A percentile compares a stretch with the other conserved stretches of the same genome.
phyloP scores from a whole-genome alignment of 2,329 filamentous ascomycete species.

The Geosmithia flava region DNA sequence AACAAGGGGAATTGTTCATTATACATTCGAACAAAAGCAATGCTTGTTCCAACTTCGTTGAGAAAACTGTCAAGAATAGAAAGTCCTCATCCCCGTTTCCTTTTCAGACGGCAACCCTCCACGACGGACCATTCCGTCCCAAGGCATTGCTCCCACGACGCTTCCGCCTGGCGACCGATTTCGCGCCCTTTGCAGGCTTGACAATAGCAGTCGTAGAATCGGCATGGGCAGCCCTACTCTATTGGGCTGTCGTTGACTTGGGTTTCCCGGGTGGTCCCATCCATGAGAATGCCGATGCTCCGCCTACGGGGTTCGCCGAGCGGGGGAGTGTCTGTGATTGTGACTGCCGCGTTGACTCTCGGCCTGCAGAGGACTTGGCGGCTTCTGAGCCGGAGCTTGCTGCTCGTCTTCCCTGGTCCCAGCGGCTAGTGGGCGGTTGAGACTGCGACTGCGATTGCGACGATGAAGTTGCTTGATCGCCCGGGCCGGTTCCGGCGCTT shows the following conservation, averaged over 20 bases:
- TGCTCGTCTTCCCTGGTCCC: constrained; percentile 39
- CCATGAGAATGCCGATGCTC: constrained; percentile 91
- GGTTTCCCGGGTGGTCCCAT: constrained; percentile 46
- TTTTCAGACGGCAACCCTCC: too few relatives aligned
- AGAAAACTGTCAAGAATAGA: too few relatives aligned
- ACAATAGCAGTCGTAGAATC: background rate
- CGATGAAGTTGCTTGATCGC: background rate
- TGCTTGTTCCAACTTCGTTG: too few relatives aligned
- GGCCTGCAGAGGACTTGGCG: constrained; percentile 8
- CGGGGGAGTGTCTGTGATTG: constrained; percentile 29
- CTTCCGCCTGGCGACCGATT: too few relatives aligned
- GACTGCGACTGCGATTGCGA: too few relatives aligned
- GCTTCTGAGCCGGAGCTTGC: constrained; percentile 28
- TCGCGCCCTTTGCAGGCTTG: background rate
- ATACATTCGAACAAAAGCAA: too few relatives aligned
- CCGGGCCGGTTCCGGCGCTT: constrained; percentile 7
- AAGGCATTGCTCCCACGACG: too few relatives aligned
- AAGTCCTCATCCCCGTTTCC: too few relatives aligned
- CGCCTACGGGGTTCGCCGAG: constrained; percentile 72
- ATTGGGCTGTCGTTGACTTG: constrained; percentile 14
- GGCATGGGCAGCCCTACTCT: background rate
- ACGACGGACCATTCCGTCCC: too few relatives aligned
- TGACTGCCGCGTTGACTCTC: constrained; percentile 15
- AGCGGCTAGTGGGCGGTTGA: constrained; percentile 24
- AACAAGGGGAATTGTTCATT: too few relatives aligned